These are phyloP conservation scores for Neofusicoccum umdonicola DNA, from an alignment of 2,329 filamentous ascomycete species.

Conservation along the genomic window DNA sequence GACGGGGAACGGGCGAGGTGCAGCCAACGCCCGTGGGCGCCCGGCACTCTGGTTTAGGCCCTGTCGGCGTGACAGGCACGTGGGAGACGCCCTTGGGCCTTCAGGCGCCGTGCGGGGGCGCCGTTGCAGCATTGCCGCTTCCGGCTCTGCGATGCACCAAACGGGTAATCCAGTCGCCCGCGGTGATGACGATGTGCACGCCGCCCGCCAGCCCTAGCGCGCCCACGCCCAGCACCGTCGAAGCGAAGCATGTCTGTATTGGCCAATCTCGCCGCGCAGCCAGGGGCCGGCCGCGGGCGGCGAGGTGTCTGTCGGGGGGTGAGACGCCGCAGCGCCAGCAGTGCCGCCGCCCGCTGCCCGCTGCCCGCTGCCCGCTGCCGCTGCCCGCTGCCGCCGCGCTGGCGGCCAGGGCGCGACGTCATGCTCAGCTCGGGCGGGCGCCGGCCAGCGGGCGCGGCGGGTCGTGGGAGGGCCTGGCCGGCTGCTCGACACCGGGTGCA, in stretches of 20 bases:
- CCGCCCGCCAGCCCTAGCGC: not conserved
- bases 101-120: constrained; percentile 6
- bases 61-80: constrained; percentile 6
- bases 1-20: not conserved
- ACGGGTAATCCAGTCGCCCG: not conserved
- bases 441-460: not conserved
- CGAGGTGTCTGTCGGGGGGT: no score
- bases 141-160: not conserved
- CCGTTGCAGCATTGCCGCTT: constrained; percentile 10
- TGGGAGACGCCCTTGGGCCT: not conserved
- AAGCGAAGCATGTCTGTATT: not conserved
- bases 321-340: not conserved
- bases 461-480: not conserved
- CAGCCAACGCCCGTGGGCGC: not conserved
- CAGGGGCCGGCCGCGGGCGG: not conserved
- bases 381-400: no score
- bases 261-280: no score
- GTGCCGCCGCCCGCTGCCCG: no score
- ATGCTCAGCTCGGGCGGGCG: not conserved
- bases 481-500: not conserved
- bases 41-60: constrained; percentile 12
- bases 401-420: not conserved
- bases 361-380: no score
- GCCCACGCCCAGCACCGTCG: not conserved
- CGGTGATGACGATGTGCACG: constrained; percentile 2